phyloP scores from a whole-genome alignment of 139 green algal species.

The Haematococcus sp. region DNA sequence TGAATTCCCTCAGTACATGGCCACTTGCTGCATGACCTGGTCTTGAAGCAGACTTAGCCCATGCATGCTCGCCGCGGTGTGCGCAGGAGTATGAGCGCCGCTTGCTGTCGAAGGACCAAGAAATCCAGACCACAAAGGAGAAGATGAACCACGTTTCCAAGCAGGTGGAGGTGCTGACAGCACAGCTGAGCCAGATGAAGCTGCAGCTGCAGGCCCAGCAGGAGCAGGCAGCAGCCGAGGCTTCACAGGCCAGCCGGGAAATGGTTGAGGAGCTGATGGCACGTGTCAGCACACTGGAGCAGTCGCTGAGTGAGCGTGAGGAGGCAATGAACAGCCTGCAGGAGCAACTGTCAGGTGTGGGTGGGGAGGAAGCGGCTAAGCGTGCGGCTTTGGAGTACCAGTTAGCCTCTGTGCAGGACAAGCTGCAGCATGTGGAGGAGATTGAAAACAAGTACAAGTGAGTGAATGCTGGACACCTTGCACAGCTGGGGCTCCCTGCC shows the following conservation, averaged over 20 bases:
- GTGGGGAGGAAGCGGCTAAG: neutral
- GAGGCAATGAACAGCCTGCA: slow-evolving; percentile 23
- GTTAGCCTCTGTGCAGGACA: neutral
- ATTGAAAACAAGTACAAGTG: neutral
- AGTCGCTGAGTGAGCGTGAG: slow-evolving; percentile 17
- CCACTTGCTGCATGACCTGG: neutral
- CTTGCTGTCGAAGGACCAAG: slow-evolving; percentile 75
- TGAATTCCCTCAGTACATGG: too few species aligned
- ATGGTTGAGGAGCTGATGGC: neutral
- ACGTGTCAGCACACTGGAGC: slow-evolving; percentile 2
- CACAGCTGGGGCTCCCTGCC: too few species aligned
- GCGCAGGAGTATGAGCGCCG: slow-evolving; percentile 80
- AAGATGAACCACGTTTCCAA: slow-evolving; percentile 9
- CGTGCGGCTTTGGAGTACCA: neutral
- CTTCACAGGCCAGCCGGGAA: neutral
- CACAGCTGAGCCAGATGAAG: slow-evolving; percentile 22
- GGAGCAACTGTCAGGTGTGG: slow-evolving; percentile 14
- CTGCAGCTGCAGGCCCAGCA: slow-evolving; percentile 25
- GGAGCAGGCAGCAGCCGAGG: slow-evolving; percentile 8
- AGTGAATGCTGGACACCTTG: neutral
- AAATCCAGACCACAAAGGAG: slow-evolving; percentile 51
- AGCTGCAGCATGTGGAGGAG: neutral
- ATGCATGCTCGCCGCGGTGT: slow-evolving; percentile 3
- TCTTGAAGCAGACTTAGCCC: neutral
- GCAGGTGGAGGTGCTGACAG: slow-evolving; percentile 9